Evolutionary conservation across 2,329 filamentous ascomycete genomes (phyloP), one percentile per base, ranked within the genome.

Genomic region (Nothomitra cinnamomea): DNA sequence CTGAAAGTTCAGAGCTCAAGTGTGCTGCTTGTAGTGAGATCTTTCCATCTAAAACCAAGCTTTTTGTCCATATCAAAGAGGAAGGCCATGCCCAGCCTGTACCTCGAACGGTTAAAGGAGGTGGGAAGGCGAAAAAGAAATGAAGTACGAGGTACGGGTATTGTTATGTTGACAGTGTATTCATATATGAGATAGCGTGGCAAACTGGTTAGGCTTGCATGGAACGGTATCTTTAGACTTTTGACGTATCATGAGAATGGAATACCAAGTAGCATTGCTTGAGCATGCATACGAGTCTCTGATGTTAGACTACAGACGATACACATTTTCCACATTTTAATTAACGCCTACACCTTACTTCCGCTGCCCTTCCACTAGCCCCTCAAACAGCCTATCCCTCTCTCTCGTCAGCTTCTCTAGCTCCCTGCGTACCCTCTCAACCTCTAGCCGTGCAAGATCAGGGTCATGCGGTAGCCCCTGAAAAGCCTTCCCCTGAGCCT

Each of bases 11-110:
- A 47, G 45, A 54, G 28, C 77, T 86, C 53, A 82, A 82, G 60
- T 96, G 92, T 63, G 77, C 83, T 2, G 77, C 80, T 3, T 96
- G 92, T 66, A 77, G 80, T 59, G 87, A 85, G 59, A 75, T 69
- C 0, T 98, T 96, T 69, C 79, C 77, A 0, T 87, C 83, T 1
- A 82, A 80, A 59, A 83, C 78, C 4, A 80, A 79, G 58, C 67
- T 94, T 17, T 90, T 90, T 64, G 71, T 76, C 52, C 87, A 94
- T 65, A 73, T 92, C 55, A 77, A 79, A 57, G 75, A 80, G 8
- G 67, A 77, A 17, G 69, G 69, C 8, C 85, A 92, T 68, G 83
- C 82, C 4, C 76, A 79, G 28, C 70, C 71, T 13, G 22, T 53
- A 25, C 22, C 41, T 3, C 24, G 13, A 19, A 8, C 32, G 5